These are phyloP conservation scores for Lipomyces sp. DNA, from an alignment of 805 yeast species.

Conservation along the genomic window DNA sequence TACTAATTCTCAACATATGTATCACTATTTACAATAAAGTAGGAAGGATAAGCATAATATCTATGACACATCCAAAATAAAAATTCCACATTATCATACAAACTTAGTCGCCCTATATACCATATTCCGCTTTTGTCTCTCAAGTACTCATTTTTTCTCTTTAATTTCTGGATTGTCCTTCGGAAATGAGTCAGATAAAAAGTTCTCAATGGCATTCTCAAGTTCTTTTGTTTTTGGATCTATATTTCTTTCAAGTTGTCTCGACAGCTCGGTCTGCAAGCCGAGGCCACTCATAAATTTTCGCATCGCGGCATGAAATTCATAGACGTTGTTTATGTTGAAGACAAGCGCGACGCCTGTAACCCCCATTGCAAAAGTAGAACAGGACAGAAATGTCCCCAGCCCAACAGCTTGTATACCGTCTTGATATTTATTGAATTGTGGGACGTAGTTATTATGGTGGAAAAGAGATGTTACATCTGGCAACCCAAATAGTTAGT, in stretches of 20 bases:
- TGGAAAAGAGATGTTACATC: conserved; percentile 72
- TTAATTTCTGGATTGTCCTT: not conserved
- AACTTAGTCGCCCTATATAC: not conserved
- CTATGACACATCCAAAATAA: not conserved
- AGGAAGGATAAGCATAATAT: not conserved
- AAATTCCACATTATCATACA: not conserved
- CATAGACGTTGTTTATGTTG: conserved; percentile 68
- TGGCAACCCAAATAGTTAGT: conserved; percentile 15
- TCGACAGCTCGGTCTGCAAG: not conserved
- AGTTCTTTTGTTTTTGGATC: conserved; percentile 27
- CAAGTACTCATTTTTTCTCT: not conserved
- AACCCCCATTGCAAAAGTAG: conserved; percentile 69
- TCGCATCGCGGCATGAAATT: conserved; percentile 71
- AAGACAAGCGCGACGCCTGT: conserved; percentile 77
- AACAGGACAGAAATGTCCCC: conserved; percentile 69
- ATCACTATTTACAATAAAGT: not conserved
- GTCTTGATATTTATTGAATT: conserved; percentile 70
- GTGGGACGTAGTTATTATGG: conserved; percentile 78
- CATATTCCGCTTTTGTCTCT: too few relatives aligned
- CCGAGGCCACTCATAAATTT: conserved; percentile 62
- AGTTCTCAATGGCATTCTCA: conserved; percentile 28
- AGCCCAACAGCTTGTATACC: conserved; percentile 79
- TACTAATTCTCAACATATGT: too few relatives aligned
- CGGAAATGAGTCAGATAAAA: conserved; percentile 20
- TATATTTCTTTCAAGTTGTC: conserved; percentile 22